A percentile compares a stretch with the other conserved stretches of the same genome.
Conservation (phyloP, 2,329 filamentous ascomycete species). For the Epichloe sylvatica region DNA sequence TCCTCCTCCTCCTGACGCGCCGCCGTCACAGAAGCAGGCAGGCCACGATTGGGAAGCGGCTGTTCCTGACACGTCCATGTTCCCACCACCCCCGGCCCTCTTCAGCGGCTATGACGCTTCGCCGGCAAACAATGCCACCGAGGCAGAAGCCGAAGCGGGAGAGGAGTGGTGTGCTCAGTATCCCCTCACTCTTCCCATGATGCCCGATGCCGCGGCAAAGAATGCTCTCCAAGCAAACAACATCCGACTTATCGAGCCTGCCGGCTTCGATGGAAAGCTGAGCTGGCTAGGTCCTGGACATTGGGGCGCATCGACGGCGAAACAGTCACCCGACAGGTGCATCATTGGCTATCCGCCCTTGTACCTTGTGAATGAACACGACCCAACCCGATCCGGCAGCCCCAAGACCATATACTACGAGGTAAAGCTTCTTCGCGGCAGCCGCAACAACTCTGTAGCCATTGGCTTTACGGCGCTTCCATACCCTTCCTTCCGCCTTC, state of each 20-base stretch:
- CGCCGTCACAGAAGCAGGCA: constrained; percentile 14
- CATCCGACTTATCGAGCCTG: constrained; percentile 39
- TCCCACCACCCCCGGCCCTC: constrained; percentile 59
- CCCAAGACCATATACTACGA: constrained; percentile 57
- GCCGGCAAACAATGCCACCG: constrained; percentile 54
- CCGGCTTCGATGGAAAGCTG: constrained; percentile 33
- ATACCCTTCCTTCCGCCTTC: constrained; percentile 63
- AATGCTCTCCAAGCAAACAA: constrained; percentile 36
- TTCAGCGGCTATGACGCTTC: constrained; percentile 50
- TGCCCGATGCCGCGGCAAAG: constrained; percentile 31
- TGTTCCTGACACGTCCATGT: constrained; percentile 57
- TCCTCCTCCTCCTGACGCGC: constrained; percentile 25
- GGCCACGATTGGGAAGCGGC: constrained; percentile 57
- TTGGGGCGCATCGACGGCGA: constrained; percentile 33
- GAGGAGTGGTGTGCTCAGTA: constrained; percentile 50
- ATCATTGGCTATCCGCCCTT: constrained; percentile 56
- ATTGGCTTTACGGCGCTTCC: constrained; percentile 60
- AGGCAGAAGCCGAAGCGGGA: constrained; percentile 48
- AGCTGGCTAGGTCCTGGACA: constrained; percentile 31
- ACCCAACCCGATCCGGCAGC: constrained; percentile 31
- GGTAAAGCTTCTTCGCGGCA: constrained; percentile 38
- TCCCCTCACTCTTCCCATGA: constrained; percentile 43
- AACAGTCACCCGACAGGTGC: constrained; percentile 42
- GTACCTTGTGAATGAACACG: constrained; percentile 48
- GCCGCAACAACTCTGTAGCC: constrained; percentile 38